Conservation (phyloP, 805 yeast species). For the Candida fluviatilis region DNA sequence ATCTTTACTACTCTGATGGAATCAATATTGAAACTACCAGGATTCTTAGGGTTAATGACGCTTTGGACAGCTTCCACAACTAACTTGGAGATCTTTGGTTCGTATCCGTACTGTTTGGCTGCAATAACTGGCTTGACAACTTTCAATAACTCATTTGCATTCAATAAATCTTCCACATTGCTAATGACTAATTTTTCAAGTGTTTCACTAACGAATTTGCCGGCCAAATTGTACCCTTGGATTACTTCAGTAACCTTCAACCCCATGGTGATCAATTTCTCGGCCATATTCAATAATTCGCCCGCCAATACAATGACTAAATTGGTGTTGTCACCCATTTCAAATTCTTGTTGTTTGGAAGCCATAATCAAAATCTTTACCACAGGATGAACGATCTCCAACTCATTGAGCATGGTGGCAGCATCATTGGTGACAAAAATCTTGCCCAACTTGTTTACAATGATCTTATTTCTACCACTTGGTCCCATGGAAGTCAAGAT, state of each 20-base stretch:
- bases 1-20: slow-evolving; percentile 93
- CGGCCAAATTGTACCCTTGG: slow-evolving; percentile 91
- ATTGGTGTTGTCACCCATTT: slow-evolving; percentile 96
- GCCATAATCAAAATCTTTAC: slow-evolving; percentile 96
- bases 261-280: slow-evolving; percentile 78
- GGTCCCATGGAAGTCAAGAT: slow-evolving; percentile 96
- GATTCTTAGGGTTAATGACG: slow-evolving; percentile 64
- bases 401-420: slow-evolving; percentile 92
- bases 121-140: slow-evolving; percentile 84
- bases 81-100: slow-evolving; percentile 68
- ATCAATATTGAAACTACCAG: slow-evolving; percentile 78
- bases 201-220: slow-evolving; percentile 63
- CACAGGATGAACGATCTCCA: slow-evolving; percentile 95
- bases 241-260: slow-evolving; percentile 87
- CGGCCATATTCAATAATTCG: slow-evolving; percentile 82
- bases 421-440: slow-evolving; percentile 93
- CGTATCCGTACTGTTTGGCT: slow-evolving; percentile 90
- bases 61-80: slow-evolving; percentile 82
- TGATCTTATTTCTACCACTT: slow-evolving; percentile 93
- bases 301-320: slow-evolving; percentile 91
- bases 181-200: slow-evolving; percentile 64
- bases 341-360: slow-evolving; percentile 92
- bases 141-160: slow-evolving; percentile 56
- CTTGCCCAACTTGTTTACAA: slow-evolving; percentile 82
- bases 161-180: slow-evolving; percentile 53